Base-by-base conservation (phyloP, 768 basidiomycete species). In the Lentinula sp. region DNA sequence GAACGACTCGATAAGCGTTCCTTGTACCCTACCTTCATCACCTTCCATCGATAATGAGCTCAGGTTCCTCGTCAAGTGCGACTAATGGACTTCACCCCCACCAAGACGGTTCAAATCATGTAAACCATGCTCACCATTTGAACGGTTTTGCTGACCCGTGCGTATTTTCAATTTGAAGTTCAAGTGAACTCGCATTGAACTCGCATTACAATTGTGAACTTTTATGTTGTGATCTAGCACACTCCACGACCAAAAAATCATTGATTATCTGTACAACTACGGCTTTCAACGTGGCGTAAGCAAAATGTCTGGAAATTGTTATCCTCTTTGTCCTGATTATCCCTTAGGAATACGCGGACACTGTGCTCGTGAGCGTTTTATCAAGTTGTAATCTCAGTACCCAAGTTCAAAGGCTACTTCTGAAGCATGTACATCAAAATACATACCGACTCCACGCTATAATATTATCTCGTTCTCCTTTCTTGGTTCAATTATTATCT, bases 401-500 rank as follows among this genome's bases (percentile, higher is more conserved):
- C 8, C 28, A 13, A 18, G 16, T 4, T 55, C 37, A 49, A 56
- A 15, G 21, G 28, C 28, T 53, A 34, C 62, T 34, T 54, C 62
- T 62, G 42, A 68, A 91, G 88, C 88, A 89, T 76, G 84, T 89
- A 60, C 83, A 86, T 69, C 84, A 87, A 78, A 83, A 83, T 72
- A 77, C 80, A 62, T 93, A 91, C 72, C 84, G 85, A 59, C 82
- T 93, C 39, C 90, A 94, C 75, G 84, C 88, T 64, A 89, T 95
- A 72, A 87, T 95, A 65, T 79, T 95, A 63, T 91, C 92, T 62
- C 87, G 88, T 57, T 94, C 93, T 35, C 93, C 94, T 40, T 91
- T 85, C 74, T 83, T 95, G 68, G 90, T 88, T 43, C 91, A 93
- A 71, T 79, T 93, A 65, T 91, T 96, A 87, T 89, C 87, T 59